These are phyloP conservation scores for Cochlearia excelsa DNA, from an alignment of 345 rosid species.

Conservation along the genomic window DNA sequence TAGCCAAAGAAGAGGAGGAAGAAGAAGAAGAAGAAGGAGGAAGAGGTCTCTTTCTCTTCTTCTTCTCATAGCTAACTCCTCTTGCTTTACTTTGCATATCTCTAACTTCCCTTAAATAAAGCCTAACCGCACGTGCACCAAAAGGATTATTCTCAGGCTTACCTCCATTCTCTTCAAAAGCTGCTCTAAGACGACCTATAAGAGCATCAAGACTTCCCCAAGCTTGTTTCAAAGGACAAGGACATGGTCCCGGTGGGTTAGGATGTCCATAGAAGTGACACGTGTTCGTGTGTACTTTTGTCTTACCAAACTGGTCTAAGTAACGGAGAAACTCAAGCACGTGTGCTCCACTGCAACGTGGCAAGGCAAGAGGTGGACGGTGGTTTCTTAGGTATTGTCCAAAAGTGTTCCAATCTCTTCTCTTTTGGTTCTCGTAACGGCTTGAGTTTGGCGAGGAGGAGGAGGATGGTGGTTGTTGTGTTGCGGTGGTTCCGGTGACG, in stretches of 20 bases:
- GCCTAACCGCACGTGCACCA: slow-evolving; percentile 65
- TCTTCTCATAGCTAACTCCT: slow-evolving; percentile 72
- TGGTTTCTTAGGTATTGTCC: slow-evolving; percentile 63
- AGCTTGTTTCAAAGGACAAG: slow-evolving; percentile 70
- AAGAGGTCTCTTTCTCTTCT: slow-evolving; percentile 63
- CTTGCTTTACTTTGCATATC: slow-evolving; percentile 68
- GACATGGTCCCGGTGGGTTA: slow-evolving; percentile 66
- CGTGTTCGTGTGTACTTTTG: slow-evolving; percentile 58
- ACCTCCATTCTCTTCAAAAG: slow-evolving; percentile 67
- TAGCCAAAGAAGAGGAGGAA: slow-evolving; percentile 29
- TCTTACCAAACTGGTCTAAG: slow-evolving; percentile 68
- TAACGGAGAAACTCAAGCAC: slow-evolving; percentile 72
- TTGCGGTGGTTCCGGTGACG: slow-evolving; percentile 25
- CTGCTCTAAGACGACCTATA: slow-evolving; percentile 65
- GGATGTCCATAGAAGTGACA: slow-evolving; percentile 71
- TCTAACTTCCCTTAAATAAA: slow-evolving; percentile 62
- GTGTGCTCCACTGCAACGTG: slow-evolving; percentile 64
- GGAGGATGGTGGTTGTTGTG: slow-evolving; percentile 28
- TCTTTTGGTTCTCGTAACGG: slow-evolving; percentile 71
- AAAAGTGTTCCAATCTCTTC: slow-evolving; percentile 77
- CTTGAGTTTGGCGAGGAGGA: slow-evolving; percentile 44
- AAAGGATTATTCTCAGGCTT: slow-evolving; percentile 65
- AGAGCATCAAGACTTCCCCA: slow-evolving; percentile 81
- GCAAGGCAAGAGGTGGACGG: slow-evolving; percentile 54
- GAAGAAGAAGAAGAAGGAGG: slow-evolving; percentile 26